Base-by-base conservation (phyloP, 2,329 filamentous ascomycete genomes). In the Neobulgaria alba region DNA sequence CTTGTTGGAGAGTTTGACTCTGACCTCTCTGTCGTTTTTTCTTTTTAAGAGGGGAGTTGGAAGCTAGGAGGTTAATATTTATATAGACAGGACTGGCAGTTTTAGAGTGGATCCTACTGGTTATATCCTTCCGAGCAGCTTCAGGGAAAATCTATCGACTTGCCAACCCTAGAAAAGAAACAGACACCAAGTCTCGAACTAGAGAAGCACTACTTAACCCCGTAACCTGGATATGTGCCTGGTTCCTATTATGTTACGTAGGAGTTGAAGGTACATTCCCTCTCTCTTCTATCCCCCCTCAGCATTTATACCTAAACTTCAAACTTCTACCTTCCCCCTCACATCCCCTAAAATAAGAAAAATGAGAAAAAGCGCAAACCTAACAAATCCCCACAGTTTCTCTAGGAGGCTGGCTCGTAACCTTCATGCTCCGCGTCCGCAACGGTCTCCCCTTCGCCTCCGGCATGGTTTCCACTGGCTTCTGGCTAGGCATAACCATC, bases 401-500 rank as follows among this genome's bases (percentile, higher is more conserved):
- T 21, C 33, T 35, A 8, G 33, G 33, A 19, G 33, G 33, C 4
- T 35, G 33, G 33, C 15, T 35, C 19, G 81, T 85, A 36, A 82
- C 80, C 3, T 46, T 43, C 38, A 51, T 51, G 48, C 77, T 90
- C 10, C 67, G 73, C n/a, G 79, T 88, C n/a, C 75, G 88, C 10
- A 61, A 81, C 30, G 85, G 79, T 2, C 71, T 68, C 16, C 66
- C 76, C 0, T 92, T 92, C 54, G 71, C 77, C 2, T 81, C 82
- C 23, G 87, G 87, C 1, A 75, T 94, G 64, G 78, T 77, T 0
- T 82, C 78, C 0, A 90, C 84, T 0, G 81, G 85, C 0, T 93
- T 92, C 64, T 94, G 87, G 87, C 72, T 87, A 18, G 87, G 86
- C 0, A 68, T 93, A 41, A 89, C 85, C 0, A 60, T 87, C 0